A percentile compares a stretch with the other conserved stretches of the same genome.
These are phyloP conservation scores for Deuterostichococcus epilithicus DNA, from an alignment of 139 green algal genomes.

Conservation along the genomic window DNA sequence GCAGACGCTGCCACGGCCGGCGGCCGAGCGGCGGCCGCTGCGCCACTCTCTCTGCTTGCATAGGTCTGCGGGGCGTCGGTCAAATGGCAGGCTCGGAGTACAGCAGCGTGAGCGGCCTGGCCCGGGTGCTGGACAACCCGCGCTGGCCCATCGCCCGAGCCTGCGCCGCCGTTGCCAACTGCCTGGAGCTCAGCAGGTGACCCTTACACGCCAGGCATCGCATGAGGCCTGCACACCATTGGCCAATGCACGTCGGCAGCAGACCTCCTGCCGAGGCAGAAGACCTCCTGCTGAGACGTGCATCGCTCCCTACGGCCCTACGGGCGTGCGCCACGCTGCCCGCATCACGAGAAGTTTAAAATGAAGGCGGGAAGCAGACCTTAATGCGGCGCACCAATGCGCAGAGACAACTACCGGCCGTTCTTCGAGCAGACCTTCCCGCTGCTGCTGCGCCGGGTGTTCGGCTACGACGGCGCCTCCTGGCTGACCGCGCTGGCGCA, in stretches of 20 bases:
- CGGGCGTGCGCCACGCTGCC: too few species aligned
- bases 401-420: slow-evolving; percentile 73
- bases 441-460: slow-evolving; percentile 64
- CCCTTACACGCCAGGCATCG: neutral
- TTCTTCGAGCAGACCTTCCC: slow-evolving; percentile 84
- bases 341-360: neutral
- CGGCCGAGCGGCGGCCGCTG: too few species aligned
- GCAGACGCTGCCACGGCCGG: too few species aligned
- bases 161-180: neutral
- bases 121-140: neutral
- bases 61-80: too few species aligned
- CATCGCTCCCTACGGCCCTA: neutral
- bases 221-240: neutral
- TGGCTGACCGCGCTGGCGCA: slow-evolving; percentile 66
- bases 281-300: too few species aligned
- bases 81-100: neutral
- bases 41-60: too few species aligned
- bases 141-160: neutral
- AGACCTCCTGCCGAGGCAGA: too few species aligned
- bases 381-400: neutral
- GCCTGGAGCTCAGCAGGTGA: neutral
- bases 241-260: too few species aligned
- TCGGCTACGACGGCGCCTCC: slow-evolving; percentile 72
- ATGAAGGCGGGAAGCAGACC: neutral
- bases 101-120: neutral